Evolutionary conservation across 2,329 filamentous ascomycete genomes (phyloP).

Genomic region (Juglanconis sp.): DNA sequence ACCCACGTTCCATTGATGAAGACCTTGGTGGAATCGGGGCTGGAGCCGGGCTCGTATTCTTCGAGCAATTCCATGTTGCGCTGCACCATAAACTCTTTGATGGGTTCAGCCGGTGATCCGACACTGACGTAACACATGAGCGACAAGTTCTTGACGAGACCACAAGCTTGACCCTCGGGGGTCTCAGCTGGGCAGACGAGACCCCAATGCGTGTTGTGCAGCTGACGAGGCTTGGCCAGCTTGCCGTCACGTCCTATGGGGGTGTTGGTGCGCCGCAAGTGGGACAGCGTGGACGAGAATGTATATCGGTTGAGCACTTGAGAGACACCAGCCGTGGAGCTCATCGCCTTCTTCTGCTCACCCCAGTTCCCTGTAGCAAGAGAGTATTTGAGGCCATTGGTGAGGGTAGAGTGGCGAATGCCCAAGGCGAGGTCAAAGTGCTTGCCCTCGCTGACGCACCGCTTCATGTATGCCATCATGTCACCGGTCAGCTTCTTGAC

Average conservation of each 20-base stretch:
- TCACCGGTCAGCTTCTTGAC: conserved; percentile 90
- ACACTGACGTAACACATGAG: conserved; percentile 99
- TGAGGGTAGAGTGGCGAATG: conserved; percentile 86
- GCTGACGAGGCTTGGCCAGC: conserved; percentile 92
- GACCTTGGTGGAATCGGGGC: conserved; percentile 92
- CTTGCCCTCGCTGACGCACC: conserved; percentile 82
- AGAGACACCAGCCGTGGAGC: conserved; percentile 92
- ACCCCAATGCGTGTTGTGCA: conserved; percentile 99
- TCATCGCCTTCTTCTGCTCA: conserved; percentile 97
- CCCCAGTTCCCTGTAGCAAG: conserved; percentile 98
- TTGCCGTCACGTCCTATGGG: conserved; percentile 97
- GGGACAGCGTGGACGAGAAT: conserved; percentile 92
- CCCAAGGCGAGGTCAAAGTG: conserved; percentile 90
- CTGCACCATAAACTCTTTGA: conserved; percentile 93
- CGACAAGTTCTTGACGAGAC: conserved; percentile 94
- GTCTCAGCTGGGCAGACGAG: conserved; percentile 96
- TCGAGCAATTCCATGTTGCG: conserved; percentile 95
- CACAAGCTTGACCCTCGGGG: conserved; percentile 96
- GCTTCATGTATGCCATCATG: conserved; percentile 84
- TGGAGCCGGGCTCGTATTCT: conserved; percentile 83
- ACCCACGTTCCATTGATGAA: conserved; percentile 99
- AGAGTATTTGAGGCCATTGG: conserved; percentile 93
- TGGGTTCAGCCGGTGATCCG: conserved; percentile 83
- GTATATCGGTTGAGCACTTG: conserved; percentile 98
- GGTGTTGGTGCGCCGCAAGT: conserved; percentile 95